These are phyloP conservation scores for Brassica incana DNA, from an alignment of 345 rosid species.

Conservation along the genomic window DNA sequence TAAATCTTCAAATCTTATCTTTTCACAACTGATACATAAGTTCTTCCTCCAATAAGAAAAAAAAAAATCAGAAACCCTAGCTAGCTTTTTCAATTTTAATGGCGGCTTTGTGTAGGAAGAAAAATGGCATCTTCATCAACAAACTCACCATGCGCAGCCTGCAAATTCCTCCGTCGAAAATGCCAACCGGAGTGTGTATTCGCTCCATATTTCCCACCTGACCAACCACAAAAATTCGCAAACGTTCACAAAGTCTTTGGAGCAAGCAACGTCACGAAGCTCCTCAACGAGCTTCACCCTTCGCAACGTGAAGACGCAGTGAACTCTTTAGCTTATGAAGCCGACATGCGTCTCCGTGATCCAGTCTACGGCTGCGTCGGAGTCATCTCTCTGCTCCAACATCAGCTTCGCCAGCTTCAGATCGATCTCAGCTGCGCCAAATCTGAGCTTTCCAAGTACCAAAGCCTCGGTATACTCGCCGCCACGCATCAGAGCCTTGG, in stretches of 20 bases:
- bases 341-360: slow-evolving; percentile 79
- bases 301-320: slow-evolving; percentile 72
- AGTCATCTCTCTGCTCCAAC: slow-evolving; percentile 69
- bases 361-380: slow-evolving; percentile 96
- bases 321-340: slow-evolving; percentile 66
- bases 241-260: slow-evolving; percentile 64
- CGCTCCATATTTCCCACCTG: slow-evolving; percentile 73
- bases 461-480: slow-evolving; percentile 55
- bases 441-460: slow-evolving; percentile 63
- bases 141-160: slow-evolving; percentile 68
- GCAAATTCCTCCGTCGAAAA: slow-evolving; percentile 61
- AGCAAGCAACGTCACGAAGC: slow-evolving; percentile 67
- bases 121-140: slow-evolving; percentile 51
- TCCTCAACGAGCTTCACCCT: slow-evolving; percentile 57
- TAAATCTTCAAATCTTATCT: slow-evolving; percentile 7
- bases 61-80: slow-evolving; percentile 15
- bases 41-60: not conserved
- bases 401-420: slow-evolving; percentile 59
- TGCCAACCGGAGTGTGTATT: slow-evolving; percentile 69
- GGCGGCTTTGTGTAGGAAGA: slow-evolving; percentile 22
- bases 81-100: not conserved
- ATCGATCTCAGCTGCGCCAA: slow-evolving; percentile 58
- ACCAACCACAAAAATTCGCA: slow-evolving; percentile 62
- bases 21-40: not conserved
- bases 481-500: slow-evolving; percentile 67